Conservation (phyloP, 177 flowering plant genomes). For the Vitis hybrid region DNA sequence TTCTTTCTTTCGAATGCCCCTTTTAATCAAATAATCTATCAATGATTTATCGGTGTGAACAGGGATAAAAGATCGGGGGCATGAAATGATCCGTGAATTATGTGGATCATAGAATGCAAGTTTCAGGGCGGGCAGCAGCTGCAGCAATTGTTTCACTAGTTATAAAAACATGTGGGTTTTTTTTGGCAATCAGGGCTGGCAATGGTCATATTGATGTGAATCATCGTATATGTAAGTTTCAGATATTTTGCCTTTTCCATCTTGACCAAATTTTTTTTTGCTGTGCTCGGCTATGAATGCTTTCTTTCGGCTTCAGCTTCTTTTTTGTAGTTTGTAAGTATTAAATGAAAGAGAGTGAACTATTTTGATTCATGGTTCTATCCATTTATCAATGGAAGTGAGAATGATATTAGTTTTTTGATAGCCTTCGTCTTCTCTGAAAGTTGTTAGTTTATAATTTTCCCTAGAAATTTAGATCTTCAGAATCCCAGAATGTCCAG, state of each 20-base stretch:
- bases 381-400: too few relatives aligned
- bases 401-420: too few relatives aligned
- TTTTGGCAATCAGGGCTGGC: conserved; percentile 6
- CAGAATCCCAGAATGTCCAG: too few relatives aligned
- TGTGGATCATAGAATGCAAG: neutral
- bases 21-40: neutral
- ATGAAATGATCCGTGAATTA: neutral
- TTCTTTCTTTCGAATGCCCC: neutral
- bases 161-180: neutral
- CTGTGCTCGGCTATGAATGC: neutral
- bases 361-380: too few relatives aligned
- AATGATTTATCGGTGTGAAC: conserved; percentile 6
- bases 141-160: conserved; percentile 22
- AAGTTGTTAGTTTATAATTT: too few relatives aligned
- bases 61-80: conserved; percentile 4
- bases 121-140: conserved; percentile 6
- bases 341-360: too few relatives aligned
- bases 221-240: conserved; percentile 10
- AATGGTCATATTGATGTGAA: conserved; percentile 7
- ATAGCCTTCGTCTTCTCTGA: too few relatives aligned
- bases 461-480: too few relatives aligned
- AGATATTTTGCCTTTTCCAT: neutral
- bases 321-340: neutral
- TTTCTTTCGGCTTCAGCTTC: conserved; percentile 13
- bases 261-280: neutral